phyloP scores from a whole-genome alignment of 129 eudicot genomes.

The Escallonia herrerae region DNA sequence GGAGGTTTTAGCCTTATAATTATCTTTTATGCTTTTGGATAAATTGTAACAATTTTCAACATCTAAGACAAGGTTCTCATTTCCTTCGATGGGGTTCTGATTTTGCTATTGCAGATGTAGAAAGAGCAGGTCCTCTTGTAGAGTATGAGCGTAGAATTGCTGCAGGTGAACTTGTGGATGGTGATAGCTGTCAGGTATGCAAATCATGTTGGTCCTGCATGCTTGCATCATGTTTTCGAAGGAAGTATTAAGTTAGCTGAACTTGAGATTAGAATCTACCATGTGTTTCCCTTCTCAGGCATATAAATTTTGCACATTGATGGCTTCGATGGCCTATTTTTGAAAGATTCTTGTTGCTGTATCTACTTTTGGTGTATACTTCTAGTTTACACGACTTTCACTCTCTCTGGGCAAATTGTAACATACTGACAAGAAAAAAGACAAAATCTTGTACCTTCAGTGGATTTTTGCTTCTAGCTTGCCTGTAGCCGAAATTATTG shows the following conservation, averaged over 20 bases:
- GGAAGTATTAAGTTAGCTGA: neutral
- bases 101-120: constrained; percentile 27
- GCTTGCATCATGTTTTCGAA: neutral
- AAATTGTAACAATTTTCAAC: neutral
- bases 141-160: constrained; percentile 79
- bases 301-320: neutral
- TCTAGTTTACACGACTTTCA: too few species aligned
- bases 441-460: neutral
- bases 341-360: too few species aligned
- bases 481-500: neutral
- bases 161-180: constrained; percentile 83
- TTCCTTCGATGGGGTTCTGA: neutral
- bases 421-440: too few species aligned
- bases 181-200: constrained; percentile 76
- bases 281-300: neutral
- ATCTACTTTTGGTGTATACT: too few species aligned
- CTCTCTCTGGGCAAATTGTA: too few species aligned
- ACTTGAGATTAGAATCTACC: neutral
- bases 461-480: neutral
- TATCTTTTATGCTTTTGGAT: neutral
- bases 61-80: neutral
- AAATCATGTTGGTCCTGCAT: neutral
- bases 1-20: constrained; percentile 29
- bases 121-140: constrained; percentile 63
- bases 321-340: neutral